Evolutionary conservation across 768 basidiomycete genomes (phyloP).

Genomic region (Lentinula boryana): DNA sequence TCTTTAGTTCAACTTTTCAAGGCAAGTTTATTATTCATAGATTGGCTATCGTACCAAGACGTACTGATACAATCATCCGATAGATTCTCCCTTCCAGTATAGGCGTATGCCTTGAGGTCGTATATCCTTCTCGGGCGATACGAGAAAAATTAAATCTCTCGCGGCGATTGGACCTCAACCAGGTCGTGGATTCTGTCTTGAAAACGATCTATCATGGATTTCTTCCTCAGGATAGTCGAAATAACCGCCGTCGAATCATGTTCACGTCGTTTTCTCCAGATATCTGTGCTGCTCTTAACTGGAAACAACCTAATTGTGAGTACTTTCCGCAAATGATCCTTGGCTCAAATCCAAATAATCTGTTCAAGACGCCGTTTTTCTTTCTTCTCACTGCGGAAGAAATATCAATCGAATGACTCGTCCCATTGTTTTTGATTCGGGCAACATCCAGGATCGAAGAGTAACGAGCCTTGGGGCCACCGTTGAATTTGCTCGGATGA

Average conservation of each 20-base stretch:
- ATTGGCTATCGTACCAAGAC: neutral
- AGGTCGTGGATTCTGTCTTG: constrained; percentile 79
- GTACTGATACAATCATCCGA: neutral
- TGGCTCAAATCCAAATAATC: neutral
- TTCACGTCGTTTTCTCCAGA: constrained; percentile 91
- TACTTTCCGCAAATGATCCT: constrained; percentile 7
- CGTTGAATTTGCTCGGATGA: constrained; percentile 87
- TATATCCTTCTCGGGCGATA: constrained; percentile 57
- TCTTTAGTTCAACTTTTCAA: constrained; percentile 72
- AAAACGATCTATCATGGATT: constrained; percentile 74
- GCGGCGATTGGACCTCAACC: constrained; percentile 66
- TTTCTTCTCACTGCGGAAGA: constrained; percentile 83
- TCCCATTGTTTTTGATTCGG: constrained; percentile 21
- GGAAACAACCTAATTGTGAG: constrained; percentile 99
- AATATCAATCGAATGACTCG: constrained; percentile 29
- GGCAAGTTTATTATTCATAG: constrained; percentile 34
- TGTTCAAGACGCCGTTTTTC: constrained; percentile 85
- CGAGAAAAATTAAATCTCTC: constrained; percentile 36
- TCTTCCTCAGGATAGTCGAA: constrained; percentile 40
- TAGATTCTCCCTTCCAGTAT: constrained; percentile 56
- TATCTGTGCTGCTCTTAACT: constrained; percentile 87
- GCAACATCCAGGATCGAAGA: constrained; percentile 41
- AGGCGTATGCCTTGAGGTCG: constrained; percentile 81
- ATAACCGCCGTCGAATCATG: constrained; percentile 71
- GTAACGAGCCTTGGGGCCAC: constrained; percentile 78